Conservation (phyloP, 1,284 basidiomycete genomes). For the Vanrija pseudolonga region DNA sequence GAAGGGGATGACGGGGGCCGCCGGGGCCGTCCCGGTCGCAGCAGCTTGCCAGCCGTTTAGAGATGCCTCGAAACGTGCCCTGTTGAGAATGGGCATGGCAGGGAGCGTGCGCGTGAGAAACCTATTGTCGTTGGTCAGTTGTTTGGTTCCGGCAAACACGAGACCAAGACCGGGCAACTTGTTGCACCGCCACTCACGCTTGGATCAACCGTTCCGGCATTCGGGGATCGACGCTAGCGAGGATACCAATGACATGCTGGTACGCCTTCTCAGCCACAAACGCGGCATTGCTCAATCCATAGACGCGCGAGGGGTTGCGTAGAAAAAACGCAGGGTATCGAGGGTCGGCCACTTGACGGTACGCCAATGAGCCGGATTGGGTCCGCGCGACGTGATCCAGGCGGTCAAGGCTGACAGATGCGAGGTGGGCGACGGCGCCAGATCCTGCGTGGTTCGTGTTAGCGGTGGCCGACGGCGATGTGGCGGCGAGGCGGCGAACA, state of each 20-base stretch:
- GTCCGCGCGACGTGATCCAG: conserved; percentile 5
- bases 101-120: conserved; percentile 21
- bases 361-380: conserved; percentile 3
- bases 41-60: conserved; percentile 10
- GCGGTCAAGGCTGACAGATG: conserved; percentile 11
- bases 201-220: conserved; percentile 16
- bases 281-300: conserved; percentile 14
- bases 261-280: conserved; percentile 17
- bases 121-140: conserved; percentile 3
- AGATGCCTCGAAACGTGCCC: conserved; percentile 18
- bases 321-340: conserved; percentile 21
- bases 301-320: conserved; percentile 18
- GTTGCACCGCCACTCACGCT: conserved; percentile 9
- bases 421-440: conserved; percentile 15
- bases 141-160: neutral
- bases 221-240: conserved; percentile 2
- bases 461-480: neutral
- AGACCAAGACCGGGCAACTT: neutral
- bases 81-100: conserved; percentile 26
- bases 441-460: conserved; percentile 5
- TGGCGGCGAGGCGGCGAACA: neutral
- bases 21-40: no score
- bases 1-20: conserved; percentile 10
- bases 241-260: conserved; percentile 4
- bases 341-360: conserved; percentile 20